Base-by-base conservation (phyloP, 1,284 basidiomycete species). In the Puccinia hordei region DNA sequence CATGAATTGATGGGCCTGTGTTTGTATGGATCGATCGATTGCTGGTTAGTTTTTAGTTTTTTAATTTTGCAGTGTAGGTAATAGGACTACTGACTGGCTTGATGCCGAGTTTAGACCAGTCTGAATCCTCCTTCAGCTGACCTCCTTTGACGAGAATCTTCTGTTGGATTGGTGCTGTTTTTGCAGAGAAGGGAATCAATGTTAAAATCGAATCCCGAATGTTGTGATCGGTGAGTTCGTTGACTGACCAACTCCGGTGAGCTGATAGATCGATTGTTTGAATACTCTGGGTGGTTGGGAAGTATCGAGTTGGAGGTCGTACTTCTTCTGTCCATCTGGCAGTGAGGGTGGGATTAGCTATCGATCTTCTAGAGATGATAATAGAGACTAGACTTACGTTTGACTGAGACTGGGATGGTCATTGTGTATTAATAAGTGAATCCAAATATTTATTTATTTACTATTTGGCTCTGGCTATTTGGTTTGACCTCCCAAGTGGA, bases 81-180 rank as follows among this genome's bases (percentile, higher is more conserved):
- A 22, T 63, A n/a, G 61, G 27, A 8, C 65, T 15, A 86, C 89
- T 82, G 77, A 93, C 93, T 72, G 89, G 89, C 86, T 94, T 95
- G 17, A 92, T 91, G 0, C 88, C 90, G 55, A 97, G 89, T 85
- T 94, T 95, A 83, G 88, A 89, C 89, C 95, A 90, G 82, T 92
- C 90, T 0, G 92, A 89, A 83, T 96, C 92, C 84, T 97, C 94
- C 92, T 94, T 95, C 85, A 97, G 89, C 83, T 93, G 89, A n/a
- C 93, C 93, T 69, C 93, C 93, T 86, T 97, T 98, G 85, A 96
- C 89, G 92, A 98, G 95, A 82, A 98, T 92, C 87, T 98, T 99
- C 92, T 97, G 95, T 71, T 95, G 89, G 84, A 95, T 94, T 72
- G 90, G 65, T 61, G 22, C 80, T 81, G 24, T 1, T 30, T 41